These are phyloP conservation scores for Cladorrhinum samala DNA, from an alignment of 495 filamentous ascomycete genomes.

Conservation along the genomic window DNA sequence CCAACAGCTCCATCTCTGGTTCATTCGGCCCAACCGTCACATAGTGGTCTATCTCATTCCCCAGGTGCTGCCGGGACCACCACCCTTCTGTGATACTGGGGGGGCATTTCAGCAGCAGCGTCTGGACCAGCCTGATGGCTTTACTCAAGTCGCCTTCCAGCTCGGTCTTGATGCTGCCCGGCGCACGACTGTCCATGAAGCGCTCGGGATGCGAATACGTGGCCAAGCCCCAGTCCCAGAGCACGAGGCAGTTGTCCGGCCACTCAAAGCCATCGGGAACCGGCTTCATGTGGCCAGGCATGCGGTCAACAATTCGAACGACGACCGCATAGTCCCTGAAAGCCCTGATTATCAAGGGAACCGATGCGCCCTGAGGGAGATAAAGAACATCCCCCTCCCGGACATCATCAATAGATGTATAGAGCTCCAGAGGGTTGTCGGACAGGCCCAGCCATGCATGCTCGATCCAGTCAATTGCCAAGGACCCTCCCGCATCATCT, in stretches of 20 bases:
- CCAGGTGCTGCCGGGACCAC: background rate
- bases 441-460: background rate
- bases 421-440: background rate
- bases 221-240: background rate
- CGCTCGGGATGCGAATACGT: background rate
- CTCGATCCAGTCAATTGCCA: background rate
- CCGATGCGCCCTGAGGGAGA: background rate
- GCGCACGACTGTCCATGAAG: background rate
- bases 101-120: background rate
- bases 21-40: too few relatives aligned
- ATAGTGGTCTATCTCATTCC: too few relatives aligned
- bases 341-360: background rate
- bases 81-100: too few relatives aligned
- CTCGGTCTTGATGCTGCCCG: background rate
- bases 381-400: background rate
- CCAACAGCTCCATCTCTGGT: background rate
- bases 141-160: background rate
- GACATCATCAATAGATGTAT: background rate
- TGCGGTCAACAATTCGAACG: background rate
- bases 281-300: background rate
- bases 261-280: background rate
- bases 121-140: background rate
- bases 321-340: background rate
- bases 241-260: background rate
- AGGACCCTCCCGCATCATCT: too few relatives aligned